Evolutionary conservation across 768 basidiomycete species (phyloP).

Genomic region (Amanita rubescens): DNA sequence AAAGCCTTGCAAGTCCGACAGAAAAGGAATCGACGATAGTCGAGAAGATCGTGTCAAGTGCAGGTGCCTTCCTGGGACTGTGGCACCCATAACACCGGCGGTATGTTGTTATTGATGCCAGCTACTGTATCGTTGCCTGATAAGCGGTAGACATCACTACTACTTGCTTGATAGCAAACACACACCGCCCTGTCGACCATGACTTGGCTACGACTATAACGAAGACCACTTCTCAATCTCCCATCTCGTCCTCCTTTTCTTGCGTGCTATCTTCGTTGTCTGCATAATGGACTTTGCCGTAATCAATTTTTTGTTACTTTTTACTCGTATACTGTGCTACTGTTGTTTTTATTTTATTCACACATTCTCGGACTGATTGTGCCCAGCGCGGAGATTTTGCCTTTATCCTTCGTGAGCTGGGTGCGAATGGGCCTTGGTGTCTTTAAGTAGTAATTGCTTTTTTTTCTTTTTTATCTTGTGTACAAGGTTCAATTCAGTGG

Average conservation of each 20-base stretch:
- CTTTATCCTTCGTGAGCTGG: background rate
- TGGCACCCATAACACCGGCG: no score
- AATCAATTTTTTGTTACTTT: background rate
- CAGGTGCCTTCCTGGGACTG: no score
- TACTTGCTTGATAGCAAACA: no score
- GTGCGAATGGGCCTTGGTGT: background rate
- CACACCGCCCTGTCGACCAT: background rate
- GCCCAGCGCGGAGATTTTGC: background rate
- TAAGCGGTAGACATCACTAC: no score
- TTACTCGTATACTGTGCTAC: background rate
- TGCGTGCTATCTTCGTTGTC: background rate
- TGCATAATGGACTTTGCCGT: background rate
- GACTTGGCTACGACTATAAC: background rate
- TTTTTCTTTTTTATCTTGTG: no score
- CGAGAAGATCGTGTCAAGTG: no score
- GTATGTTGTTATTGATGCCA: no score
- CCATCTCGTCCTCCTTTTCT: no score
- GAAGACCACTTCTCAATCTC: no score
- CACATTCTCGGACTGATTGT: background rate
- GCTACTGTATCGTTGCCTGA: no score
- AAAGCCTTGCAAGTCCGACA: constrained; percentile 5
- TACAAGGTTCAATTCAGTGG: background rate
- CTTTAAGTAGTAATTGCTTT: background rate
- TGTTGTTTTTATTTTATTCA: background rate
- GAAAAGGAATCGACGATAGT: background rate